Evolutionary conservation across 2,329 filamentous ascomycete species (phyloP).

Genomic region (Curvularia sp.): DNA sequence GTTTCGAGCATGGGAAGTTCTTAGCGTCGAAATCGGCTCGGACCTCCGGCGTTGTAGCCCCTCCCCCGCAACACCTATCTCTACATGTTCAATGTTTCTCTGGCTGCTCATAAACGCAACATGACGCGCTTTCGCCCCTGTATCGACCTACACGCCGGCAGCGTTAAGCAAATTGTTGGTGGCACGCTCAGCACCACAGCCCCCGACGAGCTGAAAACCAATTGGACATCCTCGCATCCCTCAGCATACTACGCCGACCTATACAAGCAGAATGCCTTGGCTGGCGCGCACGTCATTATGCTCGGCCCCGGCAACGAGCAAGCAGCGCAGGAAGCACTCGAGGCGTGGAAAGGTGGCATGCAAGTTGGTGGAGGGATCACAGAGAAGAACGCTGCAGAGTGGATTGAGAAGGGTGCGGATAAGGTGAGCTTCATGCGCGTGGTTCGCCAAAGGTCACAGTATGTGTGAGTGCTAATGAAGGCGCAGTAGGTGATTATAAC

Average conservation of each 20-base stretch:
- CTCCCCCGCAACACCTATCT: constrained; percentile 25
- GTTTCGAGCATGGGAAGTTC: constrained; percentile 14
- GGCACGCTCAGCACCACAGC: constrained; percentile 70
- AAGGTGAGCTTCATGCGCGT: constrained; percentile 67
- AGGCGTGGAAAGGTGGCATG: constrained; percentile 77
- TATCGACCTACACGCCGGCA: constrained; percentile 95
- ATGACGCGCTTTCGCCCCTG: constrained; percentile 97
- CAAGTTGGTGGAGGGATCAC: constrained; percentile 96
- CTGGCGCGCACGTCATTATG: constrained; percentile 95
- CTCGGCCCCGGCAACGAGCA: constrained; percentile 85
- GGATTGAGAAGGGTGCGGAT: constrained; percentile 87
- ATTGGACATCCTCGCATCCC: constrained; percentile 86
- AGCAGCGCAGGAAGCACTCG: constrained; percentile 78
- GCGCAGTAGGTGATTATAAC: constrained; percentile 88
- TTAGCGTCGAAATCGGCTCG: constrained; percentile 28
- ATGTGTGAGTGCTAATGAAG: constrained; percentile 1
- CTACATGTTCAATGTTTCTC: not conserved
- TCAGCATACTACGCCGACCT: constrained; percentile 80
- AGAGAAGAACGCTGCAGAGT: constrained; percentile 80
- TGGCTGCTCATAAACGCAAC: constrained; percentile 1
- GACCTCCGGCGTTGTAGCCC: constrained; percentile 29
- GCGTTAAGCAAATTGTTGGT: constrained; percentile 98
- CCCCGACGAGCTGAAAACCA: constrained; percentile 72
- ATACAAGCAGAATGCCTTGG: constrained; percentile 76
- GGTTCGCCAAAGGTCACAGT: not conserved